Evolutionary conservation across 163 green algal species (phyloP).

Genomic region (Chloromonas sp.): DNA sequence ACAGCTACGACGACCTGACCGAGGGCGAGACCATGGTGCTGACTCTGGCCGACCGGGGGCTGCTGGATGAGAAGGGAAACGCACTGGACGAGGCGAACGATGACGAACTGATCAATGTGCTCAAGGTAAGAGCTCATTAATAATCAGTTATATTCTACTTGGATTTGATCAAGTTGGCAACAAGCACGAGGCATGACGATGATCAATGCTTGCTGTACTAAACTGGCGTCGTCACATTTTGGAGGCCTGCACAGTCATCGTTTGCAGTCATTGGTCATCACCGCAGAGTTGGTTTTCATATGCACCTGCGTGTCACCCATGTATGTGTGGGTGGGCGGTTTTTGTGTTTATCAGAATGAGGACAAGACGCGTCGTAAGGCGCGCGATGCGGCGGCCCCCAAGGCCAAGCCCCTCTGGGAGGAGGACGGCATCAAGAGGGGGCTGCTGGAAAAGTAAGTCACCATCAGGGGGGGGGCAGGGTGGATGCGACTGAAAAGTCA

Average conservation of each 20-base stretch:
- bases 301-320: background rate
- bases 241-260: too few species aligned
- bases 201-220: too few species aligned
- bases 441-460: constrained; percentile 66
- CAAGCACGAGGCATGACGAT: too few species aligned
- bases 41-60: constrained; percentile 78
- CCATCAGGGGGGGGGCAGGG: background rate
- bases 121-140: background rate
- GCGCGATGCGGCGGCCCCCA: constrained; percentile 36
- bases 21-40: constrained; percentile 80
- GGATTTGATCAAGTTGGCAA: too few species aligned
- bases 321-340: background rate
- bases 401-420: constrained; percentile 31
- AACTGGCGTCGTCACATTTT: too few species aligned
- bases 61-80: constrained; percentile 72
- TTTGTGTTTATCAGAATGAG: constrained; percentile 42
- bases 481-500: background rate
- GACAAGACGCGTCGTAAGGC: constrained; percentile 61
- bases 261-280: too few species aligned
- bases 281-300: too few species aligned
- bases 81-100: constrained; percentile 49
- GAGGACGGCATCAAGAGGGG: constrained; percentile 19
- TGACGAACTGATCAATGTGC: constrained; percentile 76
- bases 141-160: too few species aligned
- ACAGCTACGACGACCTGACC: constrained; percentile 32